Evolutionary conservation across 345 rosid species (phyloP).

Genomic region (Geranium brycei): DNA sequence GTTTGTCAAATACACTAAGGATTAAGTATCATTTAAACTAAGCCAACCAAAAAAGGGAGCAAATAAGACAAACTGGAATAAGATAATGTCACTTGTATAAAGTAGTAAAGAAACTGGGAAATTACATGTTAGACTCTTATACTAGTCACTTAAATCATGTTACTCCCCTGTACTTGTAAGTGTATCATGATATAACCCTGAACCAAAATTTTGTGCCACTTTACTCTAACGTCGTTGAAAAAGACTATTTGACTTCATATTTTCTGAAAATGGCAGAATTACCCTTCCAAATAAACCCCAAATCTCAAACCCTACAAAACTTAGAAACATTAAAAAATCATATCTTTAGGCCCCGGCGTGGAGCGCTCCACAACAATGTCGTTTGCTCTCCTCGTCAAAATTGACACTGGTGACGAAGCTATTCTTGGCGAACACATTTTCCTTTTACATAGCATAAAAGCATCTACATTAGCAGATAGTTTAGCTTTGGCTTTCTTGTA

Average conservation of each 20-base stretch:
- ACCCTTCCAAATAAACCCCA: too few species aligned
- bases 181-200: too few species aligned
- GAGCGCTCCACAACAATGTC: constrained; percentile 80
- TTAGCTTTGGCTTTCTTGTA: constrained; percentile 73
- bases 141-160: too few species aligned
- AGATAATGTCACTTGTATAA: too few species aligned
- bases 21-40: background rate
- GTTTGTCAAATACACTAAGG: background rate
- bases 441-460: constrained; percentile 50
- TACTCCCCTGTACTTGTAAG: too few species aligned
- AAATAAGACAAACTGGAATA: background rate
- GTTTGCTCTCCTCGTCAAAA: constrained; percentile 55
- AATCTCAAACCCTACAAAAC: too few species aligned
- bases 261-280: too few species aligned
- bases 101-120: background rate
- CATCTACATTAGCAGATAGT: constrained; percentile 49
- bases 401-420: constrained; percentile 58
- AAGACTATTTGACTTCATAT: too few species aligned
- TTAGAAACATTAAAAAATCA: too few species aligned
- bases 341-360: constrained; percentile 15
- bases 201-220: too few species aligned
- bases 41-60: background rate
- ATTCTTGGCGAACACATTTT: constrained; percentile 70
- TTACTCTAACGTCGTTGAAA: too few species aligned
- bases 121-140: too few species aligned